These are phyloP conservation scores for Metarhizium guizhouense DNA, from an alignment of 2,329 filamentous ascomycete genomes.

Conservation along the genomic window DNA sequence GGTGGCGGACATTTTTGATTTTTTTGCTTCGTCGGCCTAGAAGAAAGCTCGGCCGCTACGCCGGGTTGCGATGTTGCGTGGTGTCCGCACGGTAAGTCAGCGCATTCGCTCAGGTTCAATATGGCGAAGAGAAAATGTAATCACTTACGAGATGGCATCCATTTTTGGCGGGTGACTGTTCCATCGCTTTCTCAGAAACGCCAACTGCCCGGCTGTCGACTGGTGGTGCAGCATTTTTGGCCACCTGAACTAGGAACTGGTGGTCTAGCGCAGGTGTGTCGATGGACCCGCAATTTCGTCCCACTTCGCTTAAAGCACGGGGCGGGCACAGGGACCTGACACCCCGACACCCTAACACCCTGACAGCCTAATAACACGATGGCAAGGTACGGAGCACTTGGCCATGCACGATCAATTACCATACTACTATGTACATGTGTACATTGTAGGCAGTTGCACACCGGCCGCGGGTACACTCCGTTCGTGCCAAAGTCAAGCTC, in stretches of 20 bases:
- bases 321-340: slow-evolving; percentile 1
- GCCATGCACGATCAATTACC: too few species aligned
- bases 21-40: too few species aligned
- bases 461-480: too few species aligned
- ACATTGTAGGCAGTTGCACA: too few species aligned
- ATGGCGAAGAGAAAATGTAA: too few species aligned
- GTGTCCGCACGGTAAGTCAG: too few species aligned
- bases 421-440: too few species aligned
- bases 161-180: background rate
- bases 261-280: slow-evolving; percentile 9
- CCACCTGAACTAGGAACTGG: background rate
- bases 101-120: too few species aligned
- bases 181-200: background rate
- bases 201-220: background rate
- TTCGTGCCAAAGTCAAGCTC: background rate
- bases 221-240: slow-evolving; percentile 1
- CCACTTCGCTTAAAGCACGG: slow-evolving; percentile 16
- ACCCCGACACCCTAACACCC: background rate
- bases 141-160: too few species aligned
- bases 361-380: background rate
- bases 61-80: too few species aligned
- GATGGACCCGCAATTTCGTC: slow-evolving; percentile 14
- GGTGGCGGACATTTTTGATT: too few species aligned
- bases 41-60: too few species aligned
- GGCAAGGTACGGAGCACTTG: background rate